These are phyloP conservation scores for Fusarium sp. DNA, from an alignment of 2,329 filamentous ascomycete species.

Conservation along the genomic window DNA sequence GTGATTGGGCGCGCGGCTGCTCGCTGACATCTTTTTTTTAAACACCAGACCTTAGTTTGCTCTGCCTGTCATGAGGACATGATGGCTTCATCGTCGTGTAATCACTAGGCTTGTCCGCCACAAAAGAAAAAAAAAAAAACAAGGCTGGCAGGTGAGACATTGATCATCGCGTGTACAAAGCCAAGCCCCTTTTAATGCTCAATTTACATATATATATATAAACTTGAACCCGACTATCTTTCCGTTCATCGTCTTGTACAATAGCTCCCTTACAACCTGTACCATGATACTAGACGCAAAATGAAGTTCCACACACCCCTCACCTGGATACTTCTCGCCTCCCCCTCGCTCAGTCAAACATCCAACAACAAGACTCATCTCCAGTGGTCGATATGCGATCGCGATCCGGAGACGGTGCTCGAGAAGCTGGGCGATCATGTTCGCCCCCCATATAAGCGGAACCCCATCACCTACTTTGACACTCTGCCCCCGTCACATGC, in stretches of 20 bases:
- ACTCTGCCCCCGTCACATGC: conserved; percentile 35
- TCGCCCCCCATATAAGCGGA: conserved; percentile 31
- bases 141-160: background rate
- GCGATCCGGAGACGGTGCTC: conserved; percentile 25
- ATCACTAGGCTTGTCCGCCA: background rate
- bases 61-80: conserved; percentile 8
- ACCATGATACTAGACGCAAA: background rate
- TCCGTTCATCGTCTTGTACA: background rate
- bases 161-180: background rate
- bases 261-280: background rate
- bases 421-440: conserved; percentile 25
- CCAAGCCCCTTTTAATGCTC: background rate
- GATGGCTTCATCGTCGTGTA: conserved; percentile 2
- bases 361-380: conserved; percentile 27
- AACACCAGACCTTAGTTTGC: background rate
- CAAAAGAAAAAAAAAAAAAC: background rate
- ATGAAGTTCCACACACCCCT: conserved; percentile 20
- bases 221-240: background rate
- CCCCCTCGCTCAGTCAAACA: background rate
- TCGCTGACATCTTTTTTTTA: background rate
- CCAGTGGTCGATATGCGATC: conserved; percentile 38
- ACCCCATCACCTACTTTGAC: conserved; percentile 39
- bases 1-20: conserved; percentile 14
- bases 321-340: background rate
- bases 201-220: background rate